Evolutionary conservation across 2,329 filamentous ascomycete genomes (phyloP), one percentile per base, ranked within the genome.

Genomic region (Aspergillus brasiliensis): DNA sequence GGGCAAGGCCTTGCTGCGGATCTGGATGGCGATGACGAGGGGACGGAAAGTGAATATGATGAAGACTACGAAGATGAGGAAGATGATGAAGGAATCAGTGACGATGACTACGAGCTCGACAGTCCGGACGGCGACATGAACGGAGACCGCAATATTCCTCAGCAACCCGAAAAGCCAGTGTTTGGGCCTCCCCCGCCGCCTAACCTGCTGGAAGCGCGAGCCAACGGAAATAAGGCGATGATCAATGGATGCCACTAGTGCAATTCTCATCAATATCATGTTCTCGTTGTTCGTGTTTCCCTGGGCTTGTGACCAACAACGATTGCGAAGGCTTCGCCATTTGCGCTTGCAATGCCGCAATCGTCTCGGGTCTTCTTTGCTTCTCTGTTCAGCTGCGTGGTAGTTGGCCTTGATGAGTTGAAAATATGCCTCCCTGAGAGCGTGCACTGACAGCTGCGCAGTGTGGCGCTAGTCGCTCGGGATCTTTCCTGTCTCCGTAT

Each of bases 1-100:
- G 92, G 92, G 57, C 85, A 90, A 60, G 88, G 86, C 59, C 82
- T 86, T 78, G 84, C 81, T 58, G 83, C 81, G 64, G 85, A 84
- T 65, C 81, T 85, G 65, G 88, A 86, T 74, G 76, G 77, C 31
- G 75, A 83, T 65, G 73, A 75, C 23, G 73, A 75, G 54, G 72
- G 72, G 37, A 75, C 73, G 15, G 73, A 75, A 59, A 75, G 73
- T 62, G 73, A 86, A 83, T 65, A 86, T 60, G 85, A 86, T 57
- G 83, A 83, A 57, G 86, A 80, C 48, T 80, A 86, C 65, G 86
- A 90, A 67, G 85, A 88, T 68, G 86, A 89, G 69, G 86, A 86
- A 60, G 85, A 89, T 51, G 83, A 85, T 27, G 85, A 86, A 48
- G 86, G 82, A 7, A 84, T 85, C 47, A 86, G 85, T 62, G 86